A percentile compares a stretch with the other conserved stretches of the same genome.
Evolutionary conservation across 1,284 basidiomycete genomes (phyloP).

Genomic region (Rhizoctonia solani): DNA sequence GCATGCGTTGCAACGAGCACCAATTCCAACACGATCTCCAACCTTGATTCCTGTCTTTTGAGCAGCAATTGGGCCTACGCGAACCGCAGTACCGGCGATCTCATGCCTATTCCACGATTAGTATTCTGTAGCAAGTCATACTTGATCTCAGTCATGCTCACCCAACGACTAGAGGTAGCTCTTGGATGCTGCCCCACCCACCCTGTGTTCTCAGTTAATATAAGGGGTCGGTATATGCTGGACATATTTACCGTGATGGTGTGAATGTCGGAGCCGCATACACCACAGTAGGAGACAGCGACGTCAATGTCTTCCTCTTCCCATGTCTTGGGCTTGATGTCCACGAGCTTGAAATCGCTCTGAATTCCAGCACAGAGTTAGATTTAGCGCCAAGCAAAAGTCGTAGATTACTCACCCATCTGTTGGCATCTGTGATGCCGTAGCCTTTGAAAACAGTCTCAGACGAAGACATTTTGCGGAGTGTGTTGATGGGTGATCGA

Average conservation of each 20-base stretch:
- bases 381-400: not conserved
- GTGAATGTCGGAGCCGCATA: constrained; percentile 59
- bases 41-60: constrained; percentile 51
- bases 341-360: constrained; percentile 51
- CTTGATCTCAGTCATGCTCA: constrained; percentile 12
- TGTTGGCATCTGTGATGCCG: constrained; percentile 26
- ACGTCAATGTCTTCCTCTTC: constrained; percentile 49
- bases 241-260: constrained; percentile 53
- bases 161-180: constrained; percentile 51
- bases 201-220: too few relatives aligned
- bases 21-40: constrained; percentile 67
- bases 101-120: constrained; percentile 53
- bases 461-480: not conserved
- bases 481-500: not conserved
- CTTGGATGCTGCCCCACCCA: constrained; percentile 55
- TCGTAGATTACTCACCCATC: constrained; percentile 30
- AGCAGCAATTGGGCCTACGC: constrained; percentile 52
- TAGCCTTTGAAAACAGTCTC: constrained; percentile 35
- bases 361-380: constrained; percentile 40
- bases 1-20: constrained; percentile 62
- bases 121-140: not conserved
- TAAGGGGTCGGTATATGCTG: too few relatives aligned
- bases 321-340: constrained; percentile 46
- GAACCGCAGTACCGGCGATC: constrained; percentile 61
- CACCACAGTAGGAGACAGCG: constrained; percentile 49